Evolutionary conservation across 1,139 yeast species (phyloP), one percentile per base, ranked within the genome.

Genomic region (Geotrichum candidum): DNA sequence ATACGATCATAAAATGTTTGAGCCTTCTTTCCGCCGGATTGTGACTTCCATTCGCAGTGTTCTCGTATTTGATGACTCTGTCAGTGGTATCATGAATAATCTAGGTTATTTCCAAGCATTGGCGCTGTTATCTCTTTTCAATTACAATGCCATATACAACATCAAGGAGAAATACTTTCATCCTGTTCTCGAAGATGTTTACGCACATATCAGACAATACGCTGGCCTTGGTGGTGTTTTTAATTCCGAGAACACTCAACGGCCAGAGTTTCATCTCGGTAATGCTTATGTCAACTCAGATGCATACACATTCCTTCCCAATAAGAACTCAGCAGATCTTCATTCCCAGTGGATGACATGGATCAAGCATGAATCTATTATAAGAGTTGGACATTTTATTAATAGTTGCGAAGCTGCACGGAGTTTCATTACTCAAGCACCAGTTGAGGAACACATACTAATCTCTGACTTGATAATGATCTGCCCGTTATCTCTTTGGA

Each of bases 391-490:
- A 5, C 70, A 67, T 62, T 68, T 70, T 60, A 67, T 73, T 3
- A 60, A 69, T 13, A 70, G 68, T 61, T 66, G 68, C 58, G 75
- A 46, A 18, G 70, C 55, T 64, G 66, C 51, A 67, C 67, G 11
- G 66, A 67, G 52, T 61, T 66, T 41, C 64, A 67, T 53, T 53
- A 50, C 18, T 65, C 68, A 3, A 57, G 63, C 50, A 65, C 66
- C 52, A 63, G 69, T 9, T 66, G 72, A 9, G 59, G 72, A 6
- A 67, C 70, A 63, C 0, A 23, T 57, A 9, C 18, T 41, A 11
- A 72, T 69, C 53, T 61, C 72, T 54, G 75, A 74, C 59, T 66
- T 69, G 31, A 70, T 69, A 61, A 69, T 74, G 74, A 67, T 73
- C 1, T 63, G 67, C 41, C 68, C 75, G 9, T 73, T 70, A 10